A percentile compares a stretch with the other conserved stretches of the same genome.
phyloP scores from a whole-genome alignment of 768 basidiomycete genomes.

The Lyophyllum decastes region DNA sequence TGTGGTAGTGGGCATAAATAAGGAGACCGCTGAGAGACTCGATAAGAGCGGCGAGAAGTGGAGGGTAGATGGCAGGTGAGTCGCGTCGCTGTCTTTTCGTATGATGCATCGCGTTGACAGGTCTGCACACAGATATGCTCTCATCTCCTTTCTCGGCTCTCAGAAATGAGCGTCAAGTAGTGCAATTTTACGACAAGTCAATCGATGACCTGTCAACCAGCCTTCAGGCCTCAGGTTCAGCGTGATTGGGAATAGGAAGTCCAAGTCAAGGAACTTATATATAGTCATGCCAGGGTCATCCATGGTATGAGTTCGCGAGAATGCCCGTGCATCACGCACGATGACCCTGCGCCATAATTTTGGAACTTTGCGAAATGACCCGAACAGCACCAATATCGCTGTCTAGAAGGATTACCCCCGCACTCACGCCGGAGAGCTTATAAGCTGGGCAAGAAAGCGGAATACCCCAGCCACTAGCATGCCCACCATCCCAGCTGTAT shows the following conservation, averaged over 20 bases:
- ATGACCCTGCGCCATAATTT: too few relatives aligned
- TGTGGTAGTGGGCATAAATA: slow-evolving; percentile 80
- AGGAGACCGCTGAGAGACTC: slow-evolving; percentile 66
- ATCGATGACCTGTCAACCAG: not conserved
- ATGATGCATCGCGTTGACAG: not conserved
- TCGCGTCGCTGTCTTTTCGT: slow-evolving; percentile 1
- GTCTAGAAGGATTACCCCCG: too few relatives aligned
- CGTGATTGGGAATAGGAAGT: not conserved
- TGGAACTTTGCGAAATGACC: too few relatives aligned
- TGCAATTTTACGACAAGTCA: too few relatives aligned
- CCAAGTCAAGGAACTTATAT: not conserved
- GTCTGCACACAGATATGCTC: slow-evolving; percentile 38
- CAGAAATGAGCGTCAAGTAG: not conserved
- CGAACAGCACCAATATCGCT: too few relatives aligned
- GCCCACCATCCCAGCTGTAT: not conserved
- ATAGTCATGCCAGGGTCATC: not conserved
- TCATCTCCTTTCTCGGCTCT: slow-evolving; percentile 25
- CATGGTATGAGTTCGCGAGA: too few relatives aligned
- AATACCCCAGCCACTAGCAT: not conserved
- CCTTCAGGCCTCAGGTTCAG: not conserved
- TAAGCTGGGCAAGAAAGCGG: too few relatives aligned
- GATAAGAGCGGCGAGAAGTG: slow-evolving; percentile 70
- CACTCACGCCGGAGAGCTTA: not conserved
- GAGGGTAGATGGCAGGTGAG: slow-evolving; percentile 80
- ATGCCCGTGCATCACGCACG: too few relatives aligned